These are phyloP conservation scores for Penicillium hesseltinei DNA, from an alignment of 2,329 filamentous ascomycete species.

Conservation along the genomic window DNA sequence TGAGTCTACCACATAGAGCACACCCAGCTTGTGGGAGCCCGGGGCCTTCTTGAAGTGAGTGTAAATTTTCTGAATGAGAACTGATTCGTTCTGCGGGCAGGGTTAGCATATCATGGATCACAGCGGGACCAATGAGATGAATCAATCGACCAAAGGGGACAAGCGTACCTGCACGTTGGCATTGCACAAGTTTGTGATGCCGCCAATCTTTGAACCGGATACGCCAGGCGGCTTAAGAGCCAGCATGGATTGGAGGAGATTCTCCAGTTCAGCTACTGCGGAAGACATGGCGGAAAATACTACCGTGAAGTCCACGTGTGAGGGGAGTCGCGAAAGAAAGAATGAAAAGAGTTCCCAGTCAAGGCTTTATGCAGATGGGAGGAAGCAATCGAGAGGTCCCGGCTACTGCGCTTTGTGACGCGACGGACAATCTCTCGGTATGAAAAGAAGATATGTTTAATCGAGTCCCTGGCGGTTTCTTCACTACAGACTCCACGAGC, in stretches of 20 bases:
- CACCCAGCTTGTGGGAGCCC: constrained; percentile 93
- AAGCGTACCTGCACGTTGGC: constrained; percentile 79
- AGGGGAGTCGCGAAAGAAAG: neutral
- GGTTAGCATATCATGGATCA: constrained; percentile 25
- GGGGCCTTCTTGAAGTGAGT: constrained; percentile 96
- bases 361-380: constrained; percentile 5
- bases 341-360: neutral
- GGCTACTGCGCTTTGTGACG: constrained; percentile 9
- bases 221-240: constrained; percentile 89
- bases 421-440: neutral
- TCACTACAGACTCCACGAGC: constrained; percentile 41
- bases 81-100: constrained; percentile 74
- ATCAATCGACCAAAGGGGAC: constrained; percentile 3
- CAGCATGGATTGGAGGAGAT: constrained; percentile 87
- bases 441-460: constrained; percentile 25
- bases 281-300: constrained; percentile 61
- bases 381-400: constrained; percentile 10
- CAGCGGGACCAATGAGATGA: neutral
- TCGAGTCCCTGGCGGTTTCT: constrained; percentile 28
- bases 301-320: constrained; percentile 7
- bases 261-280: constrained; percentile 86
- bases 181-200: constrained; percentile 83
- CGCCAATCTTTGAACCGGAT: constrained; percentile 85
- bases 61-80: constrained; percentile 93
- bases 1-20: constrained; percentile 99